Conservation (phyloP, 768 basidiomycete genomes). For the Leccinum fibrillosum region DNA sequence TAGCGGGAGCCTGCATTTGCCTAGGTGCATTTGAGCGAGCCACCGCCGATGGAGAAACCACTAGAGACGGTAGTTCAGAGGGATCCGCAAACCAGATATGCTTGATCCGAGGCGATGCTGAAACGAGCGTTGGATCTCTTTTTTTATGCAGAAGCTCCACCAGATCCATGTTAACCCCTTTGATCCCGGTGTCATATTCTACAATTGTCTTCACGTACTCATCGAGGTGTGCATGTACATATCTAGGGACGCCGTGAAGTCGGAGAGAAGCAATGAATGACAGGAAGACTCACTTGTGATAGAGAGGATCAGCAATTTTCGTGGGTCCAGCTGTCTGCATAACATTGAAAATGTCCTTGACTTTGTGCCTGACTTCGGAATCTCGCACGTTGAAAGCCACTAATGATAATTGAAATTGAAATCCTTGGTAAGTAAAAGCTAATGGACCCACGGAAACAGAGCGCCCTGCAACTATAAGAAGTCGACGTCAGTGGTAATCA, state of each 20-base stretch:
- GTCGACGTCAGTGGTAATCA: background rate
- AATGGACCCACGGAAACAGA: conserved; percentile 44
- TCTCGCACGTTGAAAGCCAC: conserved; percentile 28
- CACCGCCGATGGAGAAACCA: conserved; percentile 15
- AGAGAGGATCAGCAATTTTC: conserved; percentile 4
- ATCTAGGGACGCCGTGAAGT: background rate
- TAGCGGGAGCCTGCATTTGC: conserved; percentile 16
- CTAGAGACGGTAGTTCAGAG: conserved; percentile 30
- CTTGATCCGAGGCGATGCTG: conserved; percentile 19
- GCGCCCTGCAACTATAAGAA: conserved; percentile 40
- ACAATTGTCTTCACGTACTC: conserved; percentile 15
- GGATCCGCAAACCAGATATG: conserved; percentile 29
- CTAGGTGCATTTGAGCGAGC: conserved; percentile 13
- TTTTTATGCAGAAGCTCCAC: conserved; percentile 22
- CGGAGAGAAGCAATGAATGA: background rate
- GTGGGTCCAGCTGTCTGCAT: conserved; percentile 1
- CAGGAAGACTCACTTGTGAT: conserved; percentile 1
- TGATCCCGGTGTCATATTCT: conserved; percentile 3
- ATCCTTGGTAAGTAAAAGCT: background rate
- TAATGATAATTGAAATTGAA: background rate
- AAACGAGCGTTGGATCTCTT: background rate
- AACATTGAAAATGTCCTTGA: conserved; percentile 4
- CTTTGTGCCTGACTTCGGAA: conserved; percentile 1
- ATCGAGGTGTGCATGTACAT: background rate
- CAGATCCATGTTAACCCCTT: conserved; percentile 16